Evolutionary conservation across 495 filamentous ascomycete genomes (phyloP), one percentile per base, ranked within the genome.

Genomic region (Aeminium ludgeri): DNA sequence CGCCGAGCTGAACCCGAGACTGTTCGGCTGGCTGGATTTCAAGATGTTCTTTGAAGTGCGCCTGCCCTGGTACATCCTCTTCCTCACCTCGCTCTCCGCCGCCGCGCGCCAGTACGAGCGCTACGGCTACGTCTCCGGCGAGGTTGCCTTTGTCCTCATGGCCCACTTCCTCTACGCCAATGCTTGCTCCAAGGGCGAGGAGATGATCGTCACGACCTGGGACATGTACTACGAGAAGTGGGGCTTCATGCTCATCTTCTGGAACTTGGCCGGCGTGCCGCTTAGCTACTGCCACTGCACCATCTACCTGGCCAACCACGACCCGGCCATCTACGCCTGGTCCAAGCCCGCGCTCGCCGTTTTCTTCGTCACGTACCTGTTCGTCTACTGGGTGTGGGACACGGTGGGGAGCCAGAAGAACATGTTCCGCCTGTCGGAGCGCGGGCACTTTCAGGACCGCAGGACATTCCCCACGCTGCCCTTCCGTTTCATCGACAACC

Each of bases 1-100:
- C 41, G 85, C 89, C 10, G 89, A 97, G 66, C 68, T 97, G 34
- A 94, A 97, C 66, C 89, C 89, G 7, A 72, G 89, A 36, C 78
- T 95, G 74, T 92, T 95, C 58, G 81, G 79, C 19, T 75, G 87
- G 48, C 66, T 97, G 42, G 89, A 97, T 58, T 82, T 95, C 65
- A 97, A 97, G 71, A 96, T 97, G 89, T 95, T 97, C 67, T 92
- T 87, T 56, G 89, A 97, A 64, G 87, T 97, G 46, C 82, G 89
- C 46, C 69, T 97, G 38, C 89, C 89, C 30, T 97, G 89, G 89
- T 97, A 75, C 62, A 92, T 93, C 38, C 70, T 97, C 17, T 77
- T 94, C 49, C 67, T 89, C 36, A 65, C 91, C 30, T 76, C 75
- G 30, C 68, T 73, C 52, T 83, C 73, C 35, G 73, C 85, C 8